Percentiles rank a stretch among this genome's conserved stretches.
Evolutionary conservation across 257 asterid species (phyloP).

Genomic region (Solanum corneliomulleri): DNA sequence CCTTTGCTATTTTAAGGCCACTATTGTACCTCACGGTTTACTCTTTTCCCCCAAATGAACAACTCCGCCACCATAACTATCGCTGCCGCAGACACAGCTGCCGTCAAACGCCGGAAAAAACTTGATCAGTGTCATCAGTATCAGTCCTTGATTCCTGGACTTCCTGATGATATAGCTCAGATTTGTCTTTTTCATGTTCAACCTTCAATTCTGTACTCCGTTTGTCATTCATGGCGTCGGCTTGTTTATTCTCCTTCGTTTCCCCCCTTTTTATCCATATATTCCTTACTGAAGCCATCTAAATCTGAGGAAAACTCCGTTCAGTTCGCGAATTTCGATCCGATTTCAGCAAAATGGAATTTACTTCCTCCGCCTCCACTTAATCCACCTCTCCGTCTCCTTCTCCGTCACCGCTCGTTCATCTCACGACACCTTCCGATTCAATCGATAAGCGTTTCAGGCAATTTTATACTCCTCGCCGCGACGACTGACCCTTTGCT

Average conservation of each 20-base stretch:
- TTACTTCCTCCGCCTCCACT: conserved; percentile 53
- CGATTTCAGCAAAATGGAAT: conserved; percentile 49
- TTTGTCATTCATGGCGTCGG: conserved; percentile 72
- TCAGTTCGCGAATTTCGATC: conserved; percentile 47
- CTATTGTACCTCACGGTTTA: background rate
- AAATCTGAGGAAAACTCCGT: conserved; percentile 3
- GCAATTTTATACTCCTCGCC: conserved; percentile 49
- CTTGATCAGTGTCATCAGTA: conserved; percentile 2
- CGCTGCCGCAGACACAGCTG: background rate
- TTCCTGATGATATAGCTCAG: conserved; percentile 67
- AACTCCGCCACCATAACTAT: conserved; percentile 30
- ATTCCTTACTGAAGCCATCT: conserved; percentile 27
- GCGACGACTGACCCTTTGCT: conserved; percentile 51
- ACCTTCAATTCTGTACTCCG: conserved; percentile 47
- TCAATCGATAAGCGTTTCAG: conserved; percentile 48
- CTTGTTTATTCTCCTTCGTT: conserved; percentile 59
- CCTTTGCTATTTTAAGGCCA: background rate
- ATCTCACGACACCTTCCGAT: conserved; percentile 65
- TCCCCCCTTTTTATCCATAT: conserved; percentile 61
- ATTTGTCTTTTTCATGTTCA: conserved; percentile 49
- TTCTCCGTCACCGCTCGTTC: conserved; percentile 68
- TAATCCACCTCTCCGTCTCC: conserved; percentile 22
- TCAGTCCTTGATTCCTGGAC: conserved; percentile 37
- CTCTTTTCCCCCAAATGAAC: background rate
- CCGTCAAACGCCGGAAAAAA: background rate